Conservation (phyloP, 2,329 filamentous ascomycete genomes). For the Basipetospora chlamydospora region DNA sequence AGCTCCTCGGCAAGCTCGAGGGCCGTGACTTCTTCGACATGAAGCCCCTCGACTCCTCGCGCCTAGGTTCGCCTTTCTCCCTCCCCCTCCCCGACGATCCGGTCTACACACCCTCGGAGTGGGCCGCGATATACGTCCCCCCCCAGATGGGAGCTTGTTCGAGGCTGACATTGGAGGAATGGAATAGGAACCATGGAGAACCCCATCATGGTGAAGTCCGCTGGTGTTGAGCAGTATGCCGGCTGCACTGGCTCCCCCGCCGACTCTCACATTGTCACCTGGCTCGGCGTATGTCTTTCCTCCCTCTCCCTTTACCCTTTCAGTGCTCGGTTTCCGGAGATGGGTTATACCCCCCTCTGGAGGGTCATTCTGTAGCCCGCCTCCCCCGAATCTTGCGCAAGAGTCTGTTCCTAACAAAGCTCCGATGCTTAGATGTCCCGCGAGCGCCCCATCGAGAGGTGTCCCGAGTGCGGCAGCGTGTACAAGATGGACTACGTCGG, state of each 20-base stretch:
- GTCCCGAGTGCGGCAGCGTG: slow-evolving; percentile 88
- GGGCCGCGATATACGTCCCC: too few species aligned
- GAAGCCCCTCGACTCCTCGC: slow-evolving; percentile 83
- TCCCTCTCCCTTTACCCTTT: neutral
- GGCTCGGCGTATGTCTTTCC: slow-evolving; percentile 61
- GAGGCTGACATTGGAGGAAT: neutral
- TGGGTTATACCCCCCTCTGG: too few species aligned
- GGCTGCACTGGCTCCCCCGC: slow-evolving; percentile 91
- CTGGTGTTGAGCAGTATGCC: slow-evolving; percentile 89
- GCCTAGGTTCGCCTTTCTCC: slow-evolving; percentile 46
- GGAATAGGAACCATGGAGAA: slow-evolving; percentile 65
- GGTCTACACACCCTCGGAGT: too few species aligned
- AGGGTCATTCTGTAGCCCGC: too few species aligned
- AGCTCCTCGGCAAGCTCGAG: slow-evolving; percentile 99
- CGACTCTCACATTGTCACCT: slow-evolving; percentile 81
- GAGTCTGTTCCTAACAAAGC: neutral
- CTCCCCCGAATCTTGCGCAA: too few species aligned
- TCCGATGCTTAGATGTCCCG: slow-evolving; percentile 52
- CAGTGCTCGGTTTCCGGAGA: neutral
- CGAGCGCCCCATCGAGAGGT: slow-evolving; percentile 84
- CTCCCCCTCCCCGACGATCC: too few species aligned
- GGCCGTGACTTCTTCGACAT: slow-evolving; percentile 97
- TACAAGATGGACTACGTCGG: slow-evolving; percentile 98
- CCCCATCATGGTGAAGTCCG: slow-evolving; percentile 81
- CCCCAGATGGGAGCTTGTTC: too few species aligned